phyloP scores from a whole-genome alignment of 306 rosid species.

The Pyrus communis region DNA sequence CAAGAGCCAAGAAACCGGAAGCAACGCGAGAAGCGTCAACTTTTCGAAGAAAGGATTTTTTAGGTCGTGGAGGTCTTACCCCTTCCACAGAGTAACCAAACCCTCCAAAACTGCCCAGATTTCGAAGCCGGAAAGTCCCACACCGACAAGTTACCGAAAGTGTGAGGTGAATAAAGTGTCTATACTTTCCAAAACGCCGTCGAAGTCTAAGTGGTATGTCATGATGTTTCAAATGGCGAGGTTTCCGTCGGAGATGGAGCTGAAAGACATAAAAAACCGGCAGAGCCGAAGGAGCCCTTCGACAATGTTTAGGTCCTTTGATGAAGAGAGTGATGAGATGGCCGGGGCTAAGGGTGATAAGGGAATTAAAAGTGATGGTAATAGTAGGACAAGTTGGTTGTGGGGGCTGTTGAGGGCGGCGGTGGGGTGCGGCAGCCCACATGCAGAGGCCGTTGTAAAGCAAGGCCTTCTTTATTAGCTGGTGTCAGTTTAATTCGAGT shows the following conservation, averaged over 20 bases:
- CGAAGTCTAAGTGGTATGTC: conserved; percentile 58
- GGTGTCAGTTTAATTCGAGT: too few species aligned
- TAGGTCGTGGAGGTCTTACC: conserved; percentile 7
- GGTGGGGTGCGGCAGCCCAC: conserved; percentile 23
- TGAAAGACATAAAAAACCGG: conserved; percentile 50
- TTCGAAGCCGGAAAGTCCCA: not conserved
- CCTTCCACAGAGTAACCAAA: not conserved
- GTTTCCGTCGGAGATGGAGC: conserved; percentile 49
- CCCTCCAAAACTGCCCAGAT: not conserved
- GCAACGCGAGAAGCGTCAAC: not conserved
- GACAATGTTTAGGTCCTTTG: conserved; percentile 24
- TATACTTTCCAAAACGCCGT: conserved; percentile 25
- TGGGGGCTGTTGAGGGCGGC: conserved; percentile 38
- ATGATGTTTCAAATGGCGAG: conserved; percentile 51
- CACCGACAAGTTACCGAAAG: not conserved
- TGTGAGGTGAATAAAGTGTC: conserved; percentile 31
- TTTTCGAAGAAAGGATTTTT: not conserved
- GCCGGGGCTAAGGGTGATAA: not conserved
- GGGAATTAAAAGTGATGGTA: not conserved
- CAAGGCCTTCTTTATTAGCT: conserved; percentile 16
- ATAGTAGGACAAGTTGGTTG: conserved; percentile 19
- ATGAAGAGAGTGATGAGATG: not conserved
- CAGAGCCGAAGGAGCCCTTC: conserved; percentile 34
- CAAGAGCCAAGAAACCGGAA: not conserved
- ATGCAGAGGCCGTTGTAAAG: conserved; percentile 31